Conservation (phyloP, 2,329 filamentous ascomycete species). For the Curvularia sp. region DNA sequence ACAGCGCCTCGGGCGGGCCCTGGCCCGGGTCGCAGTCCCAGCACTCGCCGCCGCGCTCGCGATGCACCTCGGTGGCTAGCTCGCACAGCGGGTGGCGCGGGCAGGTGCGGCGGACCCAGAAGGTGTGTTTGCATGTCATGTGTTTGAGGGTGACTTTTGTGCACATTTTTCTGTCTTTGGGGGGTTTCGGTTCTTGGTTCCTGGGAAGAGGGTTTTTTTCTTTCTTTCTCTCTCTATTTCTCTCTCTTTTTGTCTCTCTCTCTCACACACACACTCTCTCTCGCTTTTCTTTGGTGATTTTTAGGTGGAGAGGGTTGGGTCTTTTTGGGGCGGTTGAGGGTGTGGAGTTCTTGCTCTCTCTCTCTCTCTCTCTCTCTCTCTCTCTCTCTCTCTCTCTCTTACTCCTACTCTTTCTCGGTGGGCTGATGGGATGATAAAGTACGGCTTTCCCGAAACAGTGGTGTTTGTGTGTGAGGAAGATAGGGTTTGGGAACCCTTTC, state of each 20-base stretch:
- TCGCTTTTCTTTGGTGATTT: too few relatives aligned
- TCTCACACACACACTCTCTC: too few relatives aligned
- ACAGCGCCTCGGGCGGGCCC: slow-evolving; percentile 32
- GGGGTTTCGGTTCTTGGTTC: too few relatives aligned
- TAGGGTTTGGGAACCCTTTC: not conserved
- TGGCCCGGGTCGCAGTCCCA: slow-evolving; percentile 36
- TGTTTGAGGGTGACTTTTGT: slow-evolving; percentile 34
- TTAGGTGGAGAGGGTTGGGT: too few relatives aligned
- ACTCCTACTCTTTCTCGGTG: not conserved
- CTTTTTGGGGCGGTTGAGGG: too few relatives aligned
- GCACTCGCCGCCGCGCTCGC: slow-evolving; percentile 32
- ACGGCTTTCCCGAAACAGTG: not conserved
- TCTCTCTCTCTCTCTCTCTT: not conserved
- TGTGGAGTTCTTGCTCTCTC: too few relatives aligned
- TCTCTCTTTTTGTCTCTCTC: not conserved
- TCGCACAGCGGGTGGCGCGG: slow-evolving; percentile 25
- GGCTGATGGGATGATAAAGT: not conserved
- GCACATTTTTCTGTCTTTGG: slow-evolving; percentile 24
- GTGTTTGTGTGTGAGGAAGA: not conserved
- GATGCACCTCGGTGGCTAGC: slow-evolving; percentile 26
- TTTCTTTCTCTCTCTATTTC: not conserved
- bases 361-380: not conserved
- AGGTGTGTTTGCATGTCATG: slow-evolving; percentile 28
- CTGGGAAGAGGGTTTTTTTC: not conserved
- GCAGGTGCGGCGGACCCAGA: slow-evolving; percentile 31